Evolutionary conservation across 495 filamentous ascomycete species (phyloP).

Genomic region (Entonaema liquescens): DNA sequence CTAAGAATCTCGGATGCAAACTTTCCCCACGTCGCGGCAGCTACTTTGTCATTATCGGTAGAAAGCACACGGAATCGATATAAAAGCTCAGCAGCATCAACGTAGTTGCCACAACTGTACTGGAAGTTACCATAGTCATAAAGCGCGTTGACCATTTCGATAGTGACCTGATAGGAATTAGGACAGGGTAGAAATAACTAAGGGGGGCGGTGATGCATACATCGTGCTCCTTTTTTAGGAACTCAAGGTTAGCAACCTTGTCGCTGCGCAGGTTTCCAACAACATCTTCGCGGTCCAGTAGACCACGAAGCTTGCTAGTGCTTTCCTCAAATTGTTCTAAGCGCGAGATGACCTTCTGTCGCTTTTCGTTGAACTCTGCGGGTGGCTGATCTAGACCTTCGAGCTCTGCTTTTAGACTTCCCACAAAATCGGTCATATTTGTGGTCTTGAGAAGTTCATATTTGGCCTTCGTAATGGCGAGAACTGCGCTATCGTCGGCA

Average conservation of each 20-base stretch:
- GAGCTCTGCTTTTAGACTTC: slow-evolving; percentile 85
- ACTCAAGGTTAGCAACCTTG: slow-evolving; percentile 97
- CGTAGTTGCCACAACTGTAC: slow-evolving; percentile 95
- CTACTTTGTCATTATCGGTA: slow-evolving; percentile 96
- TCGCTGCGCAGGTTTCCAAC: slow-evolving; percentile 88
- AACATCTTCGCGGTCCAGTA: slow-evolving; percentile 86
- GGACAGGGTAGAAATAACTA: slow-evolving; percentile 1
- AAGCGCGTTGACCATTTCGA: slow-evolving; percentile 92
- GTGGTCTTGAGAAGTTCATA: slow-evolving; percentile 93
- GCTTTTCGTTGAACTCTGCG: slow-evolving; percentile 84
- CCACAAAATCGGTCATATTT: slow-evolving; percentile 98
- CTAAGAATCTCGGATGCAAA: slow-evolving; percentile 92
- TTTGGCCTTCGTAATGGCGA: slow-evolving; percentile 80
- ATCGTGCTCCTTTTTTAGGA: slow-evolving; percentile 90
- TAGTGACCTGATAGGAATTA: slow-evolving; percentile 68
- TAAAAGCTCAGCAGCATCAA: slow-evolving; percentile 82
- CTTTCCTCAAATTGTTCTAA: slow-evolving; percentile 83
- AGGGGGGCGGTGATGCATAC: slow-evolving; percentile 53
- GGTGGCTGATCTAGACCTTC: slow-evolving; percentile 80
- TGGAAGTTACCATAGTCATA: slow-evolving; percentile 95
- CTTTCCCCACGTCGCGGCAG: slow-evolving; percentile 95
- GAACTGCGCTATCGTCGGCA: slow-evolving; percentile 65
- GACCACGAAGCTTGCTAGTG: slow-evolving; percentile 82
- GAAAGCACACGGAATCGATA: slow-evolving; percentile 97
- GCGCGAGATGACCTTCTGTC: slow-evolving; percentile 84